Evolutionary conservation across 2,329 filamentous ascomycete genomes (phyloP).

Genomic region (Beauveria asiatica): DNA sequence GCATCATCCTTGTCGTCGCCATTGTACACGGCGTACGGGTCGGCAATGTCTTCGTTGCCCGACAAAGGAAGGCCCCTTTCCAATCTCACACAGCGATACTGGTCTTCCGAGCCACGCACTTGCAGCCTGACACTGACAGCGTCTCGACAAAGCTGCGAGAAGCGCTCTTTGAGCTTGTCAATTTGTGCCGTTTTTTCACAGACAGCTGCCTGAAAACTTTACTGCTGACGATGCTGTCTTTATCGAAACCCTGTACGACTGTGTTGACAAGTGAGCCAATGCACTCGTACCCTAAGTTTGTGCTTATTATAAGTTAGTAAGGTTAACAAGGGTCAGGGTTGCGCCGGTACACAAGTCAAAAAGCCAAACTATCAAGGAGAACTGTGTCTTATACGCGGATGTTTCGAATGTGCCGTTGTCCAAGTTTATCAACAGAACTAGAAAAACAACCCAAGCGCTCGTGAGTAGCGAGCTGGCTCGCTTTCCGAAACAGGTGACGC

Average conservation of each 20-base stretch:
- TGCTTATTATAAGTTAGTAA: too few relatives aligned
- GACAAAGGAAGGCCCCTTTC: neutral
- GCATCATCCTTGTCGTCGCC: neutral
- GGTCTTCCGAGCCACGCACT: neutral
- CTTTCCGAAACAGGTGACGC: neutral
- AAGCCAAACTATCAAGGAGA: neutral
- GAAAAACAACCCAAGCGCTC: too few relatives aligned
- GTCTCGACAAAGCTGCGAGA: neutral
- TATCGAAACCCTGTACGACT: neutral
- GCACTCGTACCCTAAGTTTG: neutral
- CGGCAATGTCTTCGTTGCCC: neutral
- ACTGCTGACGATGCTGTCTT: neutral
- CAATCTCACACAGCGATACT: neutral
- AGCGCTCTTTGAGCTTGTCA: neutral
- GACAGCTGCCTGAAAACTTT: neutral
- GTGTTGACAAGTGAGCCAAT: neutral
- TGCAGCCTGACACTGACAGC: neutral
- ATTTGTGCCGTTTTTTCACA: neutral
- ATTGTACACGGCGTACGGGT: neutral
- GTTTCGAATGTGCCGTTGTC: neutral
- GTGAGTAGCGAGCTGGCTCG: too few relatives aligned
- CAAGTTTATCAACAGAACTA: neutral
- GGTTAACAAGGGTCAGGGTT: neutral
- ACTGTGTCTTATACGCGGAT: neutral
- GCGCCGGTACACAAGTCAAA: neutral